A percentile compares a stretch with the other conserved stretches of the same genome.
Evolutionary conservation across 768 basidiomycete genomes (phyloP).

Genomic region (Serendipita sp.): DNA sequence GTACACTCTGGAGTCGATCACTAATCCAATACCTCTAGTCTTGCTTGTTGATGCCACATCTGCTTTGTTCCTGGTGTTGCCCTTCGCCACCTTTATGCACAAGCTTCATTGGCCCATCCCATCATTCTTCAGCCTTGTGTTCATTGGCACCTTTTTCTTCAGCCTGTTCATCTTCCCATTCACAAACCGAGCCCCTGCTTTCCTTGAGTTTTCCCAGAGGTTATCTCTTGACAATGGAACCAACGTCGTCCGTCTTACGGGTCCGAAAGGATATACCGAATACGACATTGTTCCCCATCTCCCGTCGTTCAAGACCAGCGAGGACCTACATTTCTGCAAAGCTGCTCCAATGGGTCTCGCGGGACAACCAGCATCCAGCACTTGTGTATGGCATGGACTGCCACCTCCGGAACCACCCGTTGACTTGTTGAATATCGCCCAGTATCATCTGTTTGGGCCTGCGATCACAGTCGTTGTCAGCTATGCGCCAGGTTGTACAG

Average conservation of each 20-base stretch:
- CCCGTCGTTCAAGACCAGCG: neutral
- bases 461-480: neutral
- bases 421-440: neutral
- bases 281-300: neutral
- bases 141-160: constrained; percentile 6
- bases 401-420: neutral
- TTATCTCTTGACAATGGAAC: constrained; percentile 3
- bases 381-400: neutral
- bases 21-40: neutral
- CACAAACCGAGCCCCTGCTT: neutral
- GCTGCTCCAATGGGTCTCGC: neutral
- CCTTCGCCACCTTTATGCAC: constrained; percentile 1
- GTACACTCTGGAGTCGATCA: neutral
- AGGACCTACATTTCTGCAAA: neutral
- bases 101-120: neutral
- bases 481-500: neutral
- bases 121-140: neutral
- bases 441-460: neutral
- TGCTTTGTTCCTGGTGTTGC: neutral
- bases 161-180: constrained; percentile 5
- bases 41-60: constrained; percentile 3
- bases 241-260: neutral
- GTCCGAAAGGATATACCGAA: neutral
- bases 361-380: neutral
- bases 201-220: neutral